Conservation (phyloP, 1,284 basidiomycete genomes). For the Malassezia caprae region DNA sequence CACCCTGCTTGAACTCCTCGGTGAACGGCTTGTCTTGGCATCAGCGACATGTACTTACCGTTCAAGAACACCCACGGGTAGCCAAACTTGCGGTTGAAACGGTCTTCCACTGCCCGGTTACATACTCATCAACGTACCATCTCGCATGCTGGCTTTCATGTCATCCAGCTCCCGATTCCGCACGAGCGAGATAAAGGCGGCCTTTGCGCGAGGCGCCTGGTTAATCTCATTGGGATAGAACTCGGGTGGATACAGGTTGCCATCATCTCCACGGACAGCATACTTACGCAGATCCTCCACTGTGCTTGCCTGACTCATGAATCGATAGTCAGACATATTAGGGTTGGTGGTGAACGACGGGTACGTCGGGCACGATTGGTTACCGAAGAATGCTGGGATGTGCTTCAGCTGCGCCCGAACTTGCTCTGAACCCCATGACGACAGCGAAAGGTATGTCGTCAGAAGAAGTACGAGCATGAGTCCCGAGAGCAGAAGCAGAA, state of each 20-base stretch:
- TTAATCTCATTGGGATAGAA: conserved; percentile 38
- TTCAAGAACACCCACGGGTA: conserved; percentile 51
- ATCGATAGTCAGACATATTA: neutral
- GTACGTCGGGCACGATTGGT: conserved; percentile 2
- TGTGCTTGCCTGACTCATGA: conserved; percentile 17
- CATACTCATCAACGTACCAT: conserved; percentile 8
- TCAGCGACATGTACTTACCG: conserved; percentile 18
- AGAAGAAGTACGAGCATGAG: conserved; percentile 8
- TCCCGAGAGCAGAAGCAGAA: conserved; percentile 8
- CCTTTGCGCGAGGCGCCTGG: conserved; percentile 41
- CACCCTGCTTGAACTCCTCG: conserved; percentile 47
- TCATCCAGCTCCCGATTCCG: conserved; percentile 43
- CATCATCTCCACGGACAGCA: conserved; percentile 34
- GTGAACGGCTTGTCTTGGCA: conserved; percentile 40
- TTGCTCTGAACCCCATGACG: conserved; percentile 10
- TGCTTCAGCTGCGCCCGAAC: conserved; percentile 7
- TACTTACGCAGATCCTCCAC: conserved; percentile 35
- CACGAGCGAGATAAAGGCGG: conserved; percentile 46
- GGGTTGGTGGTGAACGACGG: neutral
- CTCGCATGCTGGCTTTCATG: conserved; percentile 31
- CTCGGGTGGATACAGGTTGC: conserved; percentile 40
- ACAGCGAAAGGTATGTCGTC: conserved; percentile 11
- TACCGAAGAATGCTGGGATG: neutral
- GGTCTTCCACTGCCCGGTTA: conserved; percentile 20
- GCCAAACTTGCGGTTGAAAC: conserved; percentile 45